Evolutionary conservation across 352 stramenopile genomes (phyloP).

Genomic region (Phytophthora agathidicida): DNA sequence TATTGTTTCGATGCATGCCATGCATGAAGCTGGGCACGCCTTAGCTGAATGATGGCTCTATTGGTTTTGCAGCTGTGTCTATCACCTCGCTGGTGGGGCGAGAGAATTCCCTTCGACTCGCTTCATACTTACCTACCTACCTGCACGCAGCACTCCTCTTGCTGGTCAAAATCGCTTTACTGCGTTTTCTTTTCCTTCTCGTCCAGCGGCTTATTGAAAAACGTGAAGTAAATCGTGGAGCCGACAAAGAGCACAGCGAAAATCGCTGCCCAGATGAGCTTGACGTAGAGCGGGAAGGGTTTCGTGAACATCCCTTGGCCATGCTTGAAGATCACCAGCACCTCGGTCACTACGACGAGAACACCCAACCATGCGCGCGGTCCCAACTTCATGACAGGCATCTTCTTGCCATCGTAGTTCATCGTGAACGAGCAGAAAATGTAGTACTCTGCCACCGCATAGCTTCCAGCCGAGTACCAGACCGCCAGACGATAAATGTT

Average conservation of each 20-base stretch:
- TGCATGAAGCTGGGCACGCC: too few species aligned
- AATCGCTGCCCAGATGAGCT: conserved; percentile 81
- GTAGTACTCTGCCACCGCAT: conserved; percentile 90
- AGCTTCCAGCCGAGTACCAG: conserved; percentile 89
- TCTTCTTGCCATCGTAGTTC: conserved; percentile 56
- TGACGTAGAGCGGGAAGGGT: conserved; percentile 82
- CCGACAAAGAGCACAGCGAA: conserved; percentile 76
- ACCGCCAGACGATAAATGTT: conserved; percentile 83
- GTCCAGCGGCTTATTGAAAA: conserved; percentile 58
- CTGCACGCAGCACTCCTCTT: not conserved
- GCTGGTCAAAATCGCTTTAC: conserved; percentile 20
- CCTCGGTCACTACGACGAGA: conserved; percentile 75
- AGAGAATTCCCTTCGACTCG: not conserved
- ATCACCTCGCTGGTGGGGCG: not conserved
- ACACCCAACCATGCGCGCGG: conserved; percentile 84
- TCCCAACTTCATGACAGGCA: conserved; percentile 80
- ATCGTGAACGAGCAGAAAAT: conserved; percentile 90
- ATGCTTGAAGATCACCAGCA: conserved; percentile 87
- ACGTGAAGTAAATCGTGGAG: conserved; percentile 86
- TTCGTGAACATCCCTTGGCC: conserved; percentile 88
- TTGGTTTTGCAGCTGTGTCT: conserved; percentile 14
- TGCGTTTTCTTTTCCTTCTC: conserved; percentile 46
- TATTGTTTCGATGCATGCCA: too few species aligned
- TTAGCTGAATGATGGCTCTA: too few species aligned
- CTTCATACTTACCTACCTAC: too few species aligned